These are phyloP conservation scores for Kodamaea sagamina DNA, from an alignment of 805 yeast species.

Conservation along the genomic window DNA sequence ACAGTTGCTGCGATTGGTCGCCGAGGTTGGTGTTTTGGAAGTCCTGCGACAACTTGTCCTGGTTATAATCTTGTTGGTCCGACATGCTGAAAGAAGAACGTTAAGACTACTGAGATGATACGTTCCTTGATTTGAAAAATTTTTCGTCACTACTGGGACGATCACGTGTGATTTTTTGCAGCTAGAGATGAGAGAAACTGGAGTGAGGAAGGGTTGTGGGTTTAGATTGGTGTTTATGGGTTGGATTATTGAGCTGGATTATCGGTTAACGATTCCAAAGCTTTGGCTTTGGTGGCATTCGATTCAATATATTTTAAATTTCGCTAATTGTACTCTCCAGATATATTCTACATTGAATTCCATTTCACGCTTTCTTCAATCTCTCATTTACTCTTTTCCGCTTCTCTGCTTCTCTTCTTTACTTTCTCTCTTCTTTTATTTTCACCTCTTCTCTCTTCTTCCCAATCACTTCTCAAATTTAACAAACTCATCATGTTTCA, in stretches of 20 bases:
- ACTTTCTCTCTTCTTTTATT: too few species aligned
- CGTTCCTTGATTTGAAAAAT: conserved; percentile 9
- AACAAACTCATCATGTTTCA: too few species aligned
- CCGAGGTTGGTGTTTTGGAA: conserved; percentile 45
- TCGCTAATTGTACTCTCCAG: too few species aligned
- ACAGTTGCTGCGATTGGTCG: conserved; percentile 14
- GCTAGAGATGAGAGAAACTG: background rate
- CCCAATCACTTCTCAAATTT: background rate
- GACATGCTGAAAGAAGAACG: conserved; percentile 11
- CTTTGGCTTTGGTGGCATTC: too few species aligned
- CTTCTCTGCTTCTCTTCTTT: too few species aligned
- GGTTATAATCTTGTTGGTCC: conserved; percentile 36
- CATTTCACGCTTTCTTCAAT: too few species aligned
- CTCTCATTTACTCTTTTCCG: too few species aligned
- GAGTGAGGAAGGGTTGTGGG: background rate
- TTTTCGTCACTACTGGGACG: conserved; percentile 6
- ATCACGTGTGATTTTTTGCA: conserved; percentile 1
- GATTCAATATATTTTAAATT: too few species aligned
- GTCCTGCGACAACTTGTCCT: conserved; percentile 46
- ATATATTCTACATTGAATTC: too few species aligned
- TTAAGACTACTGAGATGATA: background rate
- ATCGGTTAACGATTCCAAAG: too few species aligned
- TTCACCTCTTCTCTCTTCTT: background rate
- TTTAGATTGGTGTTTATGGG: background rate
- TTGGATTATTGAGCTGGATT: too few species aligned